These are phyloP conservation scores for Termitomyces titanicus DNA, from an alignment of 768 basidiomycete genomes.

Conservation along the genomic window DNA sequence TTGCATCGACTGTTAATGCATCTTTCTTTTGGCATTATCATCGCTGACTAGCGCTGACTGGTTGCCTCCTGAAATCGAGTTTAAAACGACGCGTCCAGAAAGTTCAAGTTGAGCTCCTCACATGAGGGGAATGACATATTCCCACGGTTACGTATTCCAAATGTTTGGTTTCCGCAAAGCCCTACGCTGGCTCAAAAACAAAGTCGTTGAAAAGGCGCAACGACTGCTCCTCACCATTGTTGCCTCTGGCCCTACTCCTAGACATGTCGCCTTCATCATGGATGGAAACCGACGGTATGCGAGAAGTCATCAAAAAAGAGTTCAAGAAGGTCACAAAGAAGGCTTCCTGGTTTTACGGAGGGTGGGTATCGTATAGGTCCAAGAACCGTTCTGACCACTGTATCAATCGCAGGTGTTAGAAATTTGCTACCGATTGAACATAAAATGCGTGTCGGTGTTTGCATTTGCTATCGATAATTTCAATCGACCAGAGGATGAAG, in stretches of 20 bases:
- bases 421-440: constrained; percentile 74
- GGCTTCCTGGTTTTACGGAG: constrained; percentile 79
- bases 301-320: constrained; percentile 56
- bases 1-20: too few species aligned
- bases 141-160: constrained; percentile 13
- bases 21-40: too few species aligned
- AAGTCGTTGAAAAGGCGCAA: constrained; percentile 9
- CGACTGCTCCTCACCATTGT: constrained; percentile 38
- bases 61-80: too few species aligned
- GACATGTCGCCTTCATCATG: constrained; percentile 93
- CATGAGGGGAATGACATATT: too few species aligned
- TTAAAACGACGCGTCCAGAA: too few species aligned
- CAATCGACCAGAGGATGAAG: constrained; percentile 80
- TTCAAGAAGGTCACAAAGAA: constrained; percentile 76
- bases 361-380: constrained; percentile 41
- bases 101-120: too few species aligned
- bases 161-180: constrained; percentile 10
- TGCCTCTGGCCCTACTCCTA: constrained; percentile 79
- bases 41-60: too few species aligned
- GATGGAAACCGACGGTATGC: constrained; percentile 92
- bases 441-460: constrained; percentile 88
- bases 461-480: constrained; percentile 99
- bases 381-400: neutral
- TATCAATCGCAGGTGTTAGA: constrained; percentile 68
- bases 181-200: constrained; percentile 15